Evolutionary conservation across 1,284 basidiomycete species (phyloP), one percentile per base, ranked within the genome.

Genomic region (Cryptococcus sp.): DNA sequence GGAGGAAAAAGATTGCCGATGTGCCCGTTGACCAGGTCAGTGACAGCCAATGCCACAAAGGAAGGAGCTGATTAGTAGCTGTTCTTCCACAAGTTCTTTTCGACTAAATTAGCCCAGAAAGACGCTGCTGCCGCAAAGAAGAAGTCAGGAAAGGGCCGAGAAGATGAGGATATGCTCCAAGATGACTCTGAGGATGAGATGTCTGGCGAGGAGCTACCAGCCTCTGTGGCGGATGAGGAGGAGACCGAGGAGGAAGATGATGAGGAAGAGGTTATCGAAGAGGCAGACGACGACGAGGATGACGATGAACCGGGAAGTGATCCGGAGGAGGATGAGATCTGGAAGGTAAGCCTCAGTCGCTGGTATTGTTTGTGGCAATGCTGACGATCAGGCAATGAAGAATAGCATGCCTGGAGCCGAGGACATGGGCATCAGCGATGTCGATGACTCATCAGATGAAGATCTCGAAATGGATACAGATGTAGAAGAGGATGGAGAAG

Each of bases 1-100:
- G 87, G 83, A 83, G 79, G 67, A 85, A 81, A 69, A 81, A 81
- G 60, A 81, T 79, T 31, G 81, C 84, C 55, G 83, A 91, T 50
- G 82, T 98, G 7, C 88, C 91, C 0, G 91, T 85, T 24, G 92
- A 98, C 70, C 88, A 94, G 80, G 84, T 88, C 44, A 16, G 80
- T 71, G 57, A 47, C 22, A 45, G 40, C 42, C 56, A 49, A 41
- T n/a, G 21, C 50, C 21, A 5, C 14, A 18, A 34, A 34, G 21
- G 42, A 21, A 50, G 45, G 7, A 31, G 16, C 10, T 16, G 24
- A 31, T 28, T 32, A n/a, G 25, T 78, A 82, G 85, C 64, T 87
- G 45, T 79, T 80, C 72, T 80, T 80, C 73, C 78, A 79, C 66
- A 76, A 77, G 55, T 80, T 76, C 72, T 81, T 80, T 57, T 52